Percentiles rank a stretch among this genome's conserved stretches.
These are phyloP conservation scores for Erythrobasidium hasegawianum DNA, from an alignment of 1,284 basidiomycete species.

Conservation along the genomic window DNA sequence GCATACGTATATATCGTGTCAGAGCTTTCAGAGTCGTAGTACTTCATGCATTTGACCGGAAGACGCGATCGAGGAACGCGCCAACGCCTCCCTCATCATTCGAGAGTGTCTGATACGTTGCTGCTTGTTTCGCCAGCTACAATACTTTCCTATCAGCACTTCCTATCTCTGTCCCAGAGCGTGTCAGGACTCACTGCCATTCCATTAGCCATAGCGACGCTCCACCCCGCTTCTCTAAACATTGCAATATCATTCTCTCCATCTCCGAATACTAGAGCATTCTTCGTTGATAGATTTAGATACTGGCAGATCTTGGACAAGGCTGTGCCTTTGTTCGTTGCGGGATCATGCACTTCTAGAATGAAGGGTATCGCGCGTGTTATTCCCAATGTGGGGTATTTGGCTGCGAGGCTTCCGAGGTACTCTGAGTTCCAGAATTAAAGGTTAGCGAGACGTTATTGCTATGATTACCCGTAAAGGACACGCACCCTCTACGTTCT, in stretches of 20 bases:
- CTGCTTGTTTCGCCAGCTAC: conserved; percentile 8
- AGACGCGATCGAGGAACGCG: conserved; percentile 30
- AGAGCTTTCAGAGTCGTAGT: no score
- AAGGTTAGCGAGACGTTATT: background rate
- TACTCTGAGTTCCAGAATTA: conserved; percentile 16
- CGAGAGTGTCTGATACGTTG: conserved; percentile 11
- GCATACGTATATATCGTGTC: no score
- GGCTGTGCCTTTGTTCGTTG: conserved; percentile 34
- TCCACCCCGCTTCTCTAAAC: conserved; percentile 22
- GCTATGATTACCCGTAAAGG: background rate
- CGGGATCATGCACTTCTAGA: conserved; percentile 33
- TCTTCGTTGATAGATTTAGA: conserved; percentile 6
- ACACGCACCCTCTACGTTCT: conserved; percentile 26
- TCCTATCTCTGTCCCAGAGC: background rate
- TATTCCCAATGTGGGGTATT: conserved; percentile 23
- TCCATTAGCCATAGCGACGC: conserved; percentile 34
- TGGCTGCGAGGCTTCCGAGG: conserved; percentile 4
- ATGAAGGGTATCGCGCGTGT: conserved; percentile 37
- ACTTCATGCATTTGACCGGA: background rate
- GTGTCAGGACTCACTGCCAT: conserved; percentile 14
- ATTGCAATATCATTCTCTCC: conserved; percentile 36
- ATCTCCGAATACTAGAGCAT: conserved; percentile 34
- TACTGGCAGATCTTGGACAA: conserved; percentile 23
- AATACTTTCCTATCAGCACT: background rate
- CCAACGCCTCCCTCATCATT: conserved; percentile 38